Base-by-base conservation (phyloP, 257 asterid species). In the Lycium barbarum region DNA sequence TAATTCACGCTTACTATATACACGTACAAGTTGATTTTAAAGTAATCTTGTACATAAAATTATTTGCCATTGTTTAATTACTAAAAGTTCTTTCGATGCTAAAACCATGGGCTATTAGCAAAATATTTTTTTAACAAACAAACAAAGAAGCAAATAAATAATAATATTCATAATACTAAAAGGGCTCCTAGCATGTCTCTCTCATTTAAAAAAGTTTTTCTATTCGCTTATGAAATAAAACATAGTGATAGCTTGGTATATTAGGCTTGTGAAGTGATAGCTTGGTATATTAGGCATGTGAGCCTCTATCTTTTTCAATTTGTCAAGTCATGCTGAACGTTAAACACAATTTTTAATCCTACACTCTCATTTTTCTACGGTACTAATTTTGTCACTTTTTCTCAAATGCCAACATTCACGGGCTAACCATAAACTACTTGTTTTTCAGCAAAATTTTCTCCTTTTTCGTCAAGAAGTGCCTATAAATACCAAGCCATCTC, bases 221-320 rank as follows among this genome's bases (percentile, higher is more conserved):
- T 20, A 20, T 82, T 15, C 2, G 79, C 57, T 47, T 15, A 58
- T 14, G 9, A 81, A 26, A 57, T 54, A 8, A 49, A 15, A 15
- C 62, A 15, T 13, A 51, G 13, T 53, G 14, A 5, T 45, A 45
- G 13, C 47, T 78, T 49, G n/a, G 12, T 35, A 71, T 51, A 51
- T 65, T 66, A 15, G 80, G 53, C 63, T 47, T 53, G 80, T 49
- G 66, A 83, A 49, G 13, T 53, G 14, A 5, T 45, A 45, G 13
- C 47, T 78, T 49, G n/a, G 12, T 35, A 71, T 51, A 51, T 65
- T 66, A 15, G 80, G 53, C 63, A 65, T 53, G 80, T 49, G 66
- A 83, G 26, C 67, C 26, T 67, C 57, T 35, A 54, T 55, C n/a
- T 17, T 58, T 58, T 22, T 58, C 26, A 58, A 58, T 65, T 65